Base-by-base conservation (phyloP, 2,329 filamentous ascomycete species). In the Cryphonectria radicalis region DNA sequence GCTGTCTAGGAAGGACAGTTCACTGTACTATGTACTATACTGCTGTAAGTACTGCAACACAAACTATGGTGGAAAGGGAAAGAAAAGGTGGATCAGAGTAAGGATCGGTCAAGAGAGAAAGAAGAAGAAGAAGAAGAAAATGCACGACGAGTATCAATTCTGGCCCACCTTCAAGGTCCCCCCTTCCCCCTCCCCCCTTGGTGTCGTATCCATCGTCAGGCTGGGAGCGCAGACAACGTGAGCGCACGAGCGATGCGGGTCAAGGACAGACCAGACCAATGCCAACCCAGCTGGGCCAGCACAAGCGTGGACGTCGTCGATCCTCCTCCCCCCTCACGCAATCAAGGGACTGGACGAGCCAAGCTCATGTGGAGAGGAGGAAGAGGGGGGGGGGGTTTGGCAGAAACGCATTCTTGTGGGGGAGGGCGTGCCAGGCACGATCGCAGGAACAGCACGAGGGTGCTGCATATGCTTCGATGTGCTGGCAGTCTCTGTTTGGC, bases 391-490 rank as follows among this genome's bases (percentile, higher is more conserved):
- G 37, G 37, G 37, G 37, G n/a, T n/a, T 40, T 40, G 37, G 37
- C 17, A 55, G 14, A 46, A 28, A 62, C 53, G 59, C 69, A 59
- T 53, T 35, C n/a, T 64, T 62, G 70, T 66, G 70, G 66, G 53
- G 55, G 32, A 22, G 46, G 6, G 22, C 42, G 40, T 10, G 62
- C 60, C 68, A 69, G 68, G 68, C 68, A 65, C 50, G 32, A 60
- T 17, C 37, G 62, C 62, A 69, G 68, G 25, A n/a, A 57, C 40
- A n/a, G 22, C 37, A 64, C 14, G 37, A 43, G n/a, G 62, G 28
- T 46, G n/a, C 59, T 62, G 32, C 59, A 40, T 62, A 62, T 62
- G 35, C 59, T 35, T 25, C 4, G 59, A 8, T 62, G 17, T 62
- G 59, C 59, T 62, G 59, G 59, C 59, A n/a, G 5, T 11, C 35